Conservation (phyloP, 768 basidiomycete species). For the Suillus americanus region DNA sequence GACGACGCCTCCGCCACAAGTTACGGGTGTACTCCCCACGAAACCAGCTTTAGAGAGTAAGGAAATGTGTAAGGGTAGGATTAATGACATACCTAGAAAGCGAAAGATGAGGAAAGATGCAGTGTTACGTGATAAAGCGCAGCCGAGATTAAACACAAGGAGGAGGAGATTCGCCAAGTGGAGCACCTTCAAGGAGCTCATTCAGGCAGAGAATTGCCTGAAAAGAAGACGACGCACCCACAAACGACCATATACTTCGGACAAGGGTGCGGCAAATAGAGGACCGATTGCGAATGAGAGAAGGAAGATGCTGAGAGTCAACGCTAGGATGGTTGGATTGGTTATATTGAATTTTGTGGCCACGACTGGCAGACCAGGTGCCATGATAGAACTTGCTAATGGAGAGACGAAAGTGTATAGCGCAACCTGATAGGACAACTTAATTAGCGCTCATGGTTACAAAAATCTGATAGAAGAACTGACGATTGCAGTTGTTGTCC, state of each 20-base stretch:
- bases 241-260: constrained; percentile 26
- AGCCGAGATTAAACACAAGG: not conserved
- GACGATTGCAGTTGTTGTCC: not conserved
- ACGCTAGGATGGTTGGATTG: not conserved
- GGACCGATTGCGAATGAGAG: not conserved
- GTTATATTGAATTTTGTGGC: not conserved
- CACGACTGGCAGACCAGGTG: not conserved
- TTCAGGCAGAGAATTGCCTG: not conserved
- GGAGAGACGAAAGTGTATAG: not conserved
- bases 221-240: not conserved
- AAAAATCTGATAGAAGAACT: not conserved
- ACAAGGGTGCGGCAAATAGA: not conserved
- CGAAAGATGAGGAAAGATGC: constrained; percentile 62
- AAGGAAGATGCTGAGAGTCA: not conserved
- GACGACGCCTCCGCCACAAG: constrained; percentile 62
- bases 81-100: constrained; percentile 53
- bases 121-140: not conserved
- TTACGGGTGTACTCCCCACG: constrained; percentile 62
- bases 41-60: constrained; percentile 49
- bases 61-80: not conserved
- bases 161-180: not conserved
- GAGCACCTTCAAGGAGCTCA: not conserved
- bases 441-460: not conserved
- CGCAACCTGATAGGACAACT: not conserved
- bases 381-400: not conserved